phyloP scores from a whole-genome alignment of 148 eudicot genomes.

The Heliamphora exappendiculata region DNA sequence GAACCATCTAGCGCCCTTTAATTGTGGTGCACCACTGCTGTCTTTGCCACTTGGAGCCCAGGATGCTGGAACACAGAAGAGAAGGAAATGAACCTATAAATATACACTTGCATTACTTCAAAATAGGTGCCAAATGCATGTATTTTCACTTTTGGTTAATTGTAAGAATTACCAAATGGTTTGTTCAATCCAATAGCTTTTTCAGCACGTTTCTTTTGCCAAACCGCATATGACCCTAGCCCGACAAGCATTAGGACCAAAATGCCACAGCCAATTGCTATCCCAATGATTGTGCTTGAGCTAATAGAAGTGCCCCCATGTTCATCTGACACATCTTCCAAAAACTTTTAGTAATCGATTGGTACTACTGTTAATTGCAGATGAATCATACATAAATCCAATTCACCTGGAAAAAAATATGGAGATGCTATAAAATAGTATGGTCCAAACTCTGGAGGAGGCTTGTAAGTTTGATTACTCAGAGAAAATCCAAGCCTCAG shows the following conservation, averaged over 20 bases:
- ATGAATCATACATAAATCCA: background rate
- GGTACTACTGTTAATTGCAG: background rate
- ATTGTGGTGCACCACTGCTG: conserved; percentile 78
- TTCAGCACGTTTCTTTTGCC: conserved; percentile 71
- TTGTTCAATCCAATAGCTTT: conserved; percentile 61
- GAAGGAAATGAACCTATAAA: conserved; percentile 4
- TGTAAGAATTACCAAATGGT: conserved; percentile 55
- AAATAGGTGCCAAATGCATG: conserved; percentile 2
- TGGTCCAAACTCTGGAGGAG: conserved; percentile 71
- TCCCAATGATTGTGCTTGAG: conserved; percentile 41
- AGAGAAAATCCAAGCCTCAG: conserved; percentile 63
- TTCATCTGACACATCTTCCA: conserved; percentile 29
- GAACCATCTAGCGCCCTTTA: conserved; percentile 97
- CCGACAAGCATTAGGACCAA: conserved; percentile 53
- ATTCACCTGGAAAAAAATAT: conserved; percentile 65
- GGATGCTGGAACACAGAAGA: conserved; percentile 39
- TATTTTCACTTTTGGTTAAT: background rate
- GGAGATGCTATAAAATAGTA: conserved; percentile 71
- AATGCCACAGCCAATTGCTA: conserved; percentile 40
- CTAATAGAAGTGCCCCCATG: conserved; percentile 30
- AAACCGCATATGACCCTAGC: conserved; percentile 52
- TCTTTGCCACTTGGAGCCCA: conserved; percentile 78
- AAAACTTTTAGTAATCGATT: background rate
- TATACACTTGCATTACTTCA: background rate
- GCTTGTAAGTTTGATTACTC: conserved; percentile 73